These are phyloP conservation scores for Kokia cookei DNA, from an alignment of 441 rosid species.

Conservation along the genomic window DNA sequence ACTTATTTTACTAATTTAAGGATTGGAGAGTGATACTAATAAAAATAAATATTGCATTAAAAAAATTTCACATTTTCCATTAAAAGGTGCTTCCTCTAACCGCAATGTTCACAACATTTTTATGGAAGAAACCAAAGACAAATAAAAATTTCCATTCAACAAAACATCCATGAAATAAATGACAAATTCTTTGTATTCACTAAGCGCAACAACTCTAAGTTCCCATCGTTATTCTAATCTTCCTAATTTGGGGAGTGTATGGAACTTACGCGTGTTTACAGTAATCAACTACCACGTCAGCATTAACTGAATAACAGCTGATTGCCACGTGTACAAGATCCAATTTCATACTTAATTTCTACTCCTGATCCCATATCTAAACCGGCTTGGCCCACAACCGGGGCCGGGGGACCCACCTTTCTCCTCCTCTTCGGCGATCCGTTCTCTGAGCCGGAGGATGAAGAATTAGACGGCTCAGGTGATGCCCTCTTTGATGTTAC, in stretches of 20 bases:
- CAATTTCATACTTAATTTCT: constrained; percentile 19
- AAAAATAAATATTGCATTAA: no score
- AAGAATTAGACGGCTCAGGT: constrained; percentile 33
- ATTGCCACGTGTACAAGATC: constrained; percentile 27
- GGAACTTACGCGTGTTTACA: not conserved
- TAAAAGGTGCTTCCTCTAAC: not conserved
- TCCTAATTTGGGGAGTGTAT: not conserved
- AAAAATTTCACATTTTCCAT: not conserved
- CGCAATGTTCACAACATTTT: not conserved
- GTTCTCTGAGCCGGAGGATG: constrained; percentile 24
- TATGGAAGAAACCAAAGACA: not conserved
- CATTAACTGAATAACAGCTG: constrained; percentile 24
- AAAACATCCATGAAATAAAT: not conserved
- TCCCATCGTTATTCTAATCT: not conserved
- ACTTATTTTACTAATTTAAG: no score
- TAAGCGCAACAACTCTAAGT: not conserved
- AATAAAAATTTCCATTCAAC: not conserved
- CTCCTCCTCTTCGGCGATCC: constrained; percentile 54
- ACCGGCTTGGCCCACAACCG: constrained; percentile 20
- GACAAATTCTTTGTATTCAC: constrained; percentile 9
- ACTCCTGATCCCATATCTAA: constrained; percentile 15
- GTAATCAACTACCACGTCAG: not conserved
- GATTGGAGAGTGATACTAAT: no score
- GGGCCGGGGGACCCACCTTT: constrained; percentile 22
- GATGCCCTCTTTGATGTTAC: constrained; percentile 66